Percentiles rank a stretch among this genome's conserved stretches.
Evolutionary conservation across 345 rosid genomes (phyloP).

Genomic region (Clarkia xantiana): DNA sequence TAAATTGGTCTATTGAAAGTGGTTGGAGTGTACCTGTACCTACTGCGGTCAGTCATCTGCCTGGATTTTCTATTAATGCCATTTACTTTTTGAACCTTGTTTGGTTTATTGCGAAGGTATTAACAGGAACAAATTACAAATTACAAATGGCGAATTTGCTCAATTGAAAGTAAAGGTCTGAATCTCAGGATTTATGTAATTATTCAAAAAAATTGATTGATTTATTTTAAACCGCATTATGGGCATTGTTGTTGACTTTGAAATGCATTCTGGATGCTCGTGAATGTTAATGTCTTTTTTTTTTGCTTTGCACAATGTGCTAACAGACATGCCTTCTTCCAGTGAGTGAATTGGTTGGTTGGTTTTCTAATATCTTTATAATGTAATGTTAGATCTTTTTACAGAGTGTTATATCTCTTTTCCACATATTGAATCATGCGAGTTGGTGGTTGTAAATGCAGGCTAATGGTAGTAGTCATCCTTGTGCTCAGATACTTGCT

Average conservation of each 20-base stretch:
- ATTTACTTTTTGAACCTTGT: constrained; percentile 5
- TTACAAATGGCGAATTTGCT: too few species aligned
- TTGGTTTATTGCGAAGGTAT: background rate
- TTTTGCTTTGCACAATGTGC: too few species aligned
- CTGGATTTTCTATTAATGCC: background rate
- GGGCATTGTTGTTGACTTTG: too few species aligned
- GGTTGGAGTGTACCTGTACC: constrained; percentile 38
- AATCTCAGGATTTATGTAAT: too few species aligned
- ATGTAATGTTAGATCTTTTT: background rate
- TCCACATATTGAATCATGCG: background rate
- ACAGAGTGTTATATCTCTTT: background rate
- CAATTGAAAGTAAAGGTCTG: too few species aligned
- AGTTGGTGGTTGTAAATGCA: constrained; percentile 3
- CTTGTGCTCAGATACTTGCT: constrained; percentile 28
- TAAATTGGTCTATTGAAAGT: constrained; percentile 38
- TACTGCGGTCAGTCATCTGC: constrained; percentile 8
- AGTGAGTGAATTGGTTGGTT: too few species aligned
- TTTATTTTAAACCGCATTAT: too few species aligned
- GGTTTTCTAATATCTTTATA: too few species aligned
- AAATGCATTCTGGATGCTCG: too few species aligned
- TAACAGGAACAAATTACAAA: background rate
- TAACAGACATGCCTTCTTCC: too few species aligned
- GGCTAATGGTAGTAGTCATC: constrained; percentile 11
- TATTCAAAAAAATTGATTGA: too few species aligned
- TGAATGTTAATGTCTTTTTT: too few species aligned